A percentile compares a stretch with the other conserved stretches of the same genome.
phyloP scores from a whole-genome alignment of 441 rosid genomes.

The Raphanus hybrid region DNA sequence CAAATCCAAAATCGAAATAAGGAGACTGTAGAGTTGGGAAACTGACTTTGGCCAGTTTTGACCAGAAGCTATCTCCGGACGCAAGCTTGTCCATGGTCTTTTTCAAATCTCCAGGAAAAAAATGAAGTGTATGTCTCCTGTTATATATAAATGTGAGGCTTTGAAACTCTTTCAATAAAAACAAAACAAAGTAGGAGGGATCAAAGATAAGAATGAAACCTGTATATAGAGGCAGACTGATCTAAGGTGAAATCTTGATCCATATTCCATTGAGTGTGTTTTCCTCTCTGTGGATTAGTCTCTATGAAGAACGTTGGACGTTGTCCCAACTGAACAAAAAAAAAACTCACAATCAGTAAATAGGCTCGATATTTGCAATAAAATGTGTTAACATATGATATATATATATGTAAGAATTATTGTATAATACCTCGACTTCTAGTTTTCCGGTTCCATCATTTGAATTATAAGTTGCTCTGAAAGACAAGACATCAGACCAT shows the following conservation, averaged over 20 bases:
- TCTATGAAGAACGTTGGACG: conserved; percentile 33
- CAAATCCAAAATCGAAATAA: conserved; percentile 16
- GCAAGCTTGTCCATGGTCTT: conserved; percentile 19
- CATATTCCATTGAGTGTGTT: conserved; percentile 33
- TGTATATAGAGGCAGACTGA: conserved; percentile 19
- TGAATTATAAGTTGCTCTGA: background rate
- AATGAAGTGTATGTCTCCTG: conserved; percentile 38
- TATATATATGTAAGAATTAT: background rate
- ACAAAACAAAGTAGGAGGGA: background rate
- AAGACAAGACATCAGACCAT: conserved; percentile 27
- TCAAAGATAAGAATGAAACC: conserved; percentile 22
- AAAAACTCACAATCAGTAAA: conserved; percentile 9
- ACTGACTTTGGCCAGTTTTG: background rate
- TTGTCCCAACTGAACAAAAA: conserved; percentile 25
- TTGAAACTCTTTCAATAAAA: background rate
- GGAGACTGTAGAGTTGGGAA: conserved; percentile 14
- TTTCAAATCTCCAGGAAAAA: conserved; percentile 25
- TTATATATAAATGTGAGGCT: background rate
- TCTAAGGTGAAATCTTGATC: conserved; percentile 26
- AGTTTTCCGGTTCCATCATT: conserved; percentile 19
- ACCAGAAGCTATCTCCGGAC: conserved; percentile 25
- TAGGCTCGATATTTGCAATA: background rate
- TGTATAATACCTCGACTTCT: conserved; percentile 32
- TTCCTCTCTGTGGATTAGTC: conserved; percentile 17
- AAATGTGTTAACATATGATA: background rate